These are phyloP conservation scores for Kurtzmaniella fragi DNA, from an alignment of 805 yeast genomes.

Conservation along the genomic window DNA sequence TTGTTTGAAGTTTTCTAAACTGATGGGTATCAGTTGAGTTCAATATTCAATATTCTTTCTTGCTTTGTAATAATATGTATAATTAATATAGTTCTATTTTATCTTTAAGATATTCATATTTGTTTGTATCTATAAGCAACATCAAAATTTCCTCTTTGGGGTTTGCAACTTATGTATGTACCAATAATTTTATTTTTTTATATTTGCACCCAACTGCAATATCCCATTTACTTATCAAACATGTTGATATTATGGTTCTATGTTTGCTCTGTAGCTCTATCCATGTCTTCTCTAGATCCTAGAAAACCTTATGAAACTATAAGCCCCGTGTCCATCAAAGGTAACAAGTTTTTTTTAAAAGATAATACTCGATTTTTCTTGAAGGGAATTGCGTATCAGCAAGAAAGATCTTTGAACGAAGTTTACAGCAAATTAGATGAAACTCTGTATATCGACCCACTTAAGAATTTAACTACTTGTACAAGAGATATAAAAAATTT, in stretches of 20 bases:
- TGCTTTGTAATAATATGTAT: background rate
- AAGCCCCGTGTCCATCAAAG: conserved; percentile 56
- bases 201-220: too few relatives aligned
- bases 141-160: too few relatives aligned
- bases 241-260: too few relatives aligned
- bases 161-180: too few relatives aligned
- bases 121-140: too few relatives aligned
- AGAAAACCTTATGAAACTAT: conserved; percentile 7
- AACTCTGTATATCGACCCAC: conserved; percentile 59
- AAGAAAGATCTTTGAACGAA: conserved; percentile 46
- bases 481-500: conserved; percentile 80
- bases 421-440: conserved; percentile 13
- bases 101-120: too few relatives aligned
- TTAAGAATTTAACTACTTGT: conserved; percentile 67
- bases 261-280: too few relatives aligned
- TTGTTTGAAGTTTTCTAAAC: conserved; percentile 17
- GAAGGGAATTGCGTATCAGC: conserved; percentile 86
- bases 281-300: too few relatives aligned
- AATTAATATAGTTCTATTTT: too few relatives aligned
- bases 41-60: background rate
- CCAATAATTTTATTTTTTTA: too few relatives aligned
- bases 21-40: background rate
- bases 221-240: too few relatives aligned
- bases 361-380: conserved; percentile 79
- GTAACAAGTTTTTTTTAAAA: conserved; percentile 72